Conservation (phyloP, 2,329 filamentous ascomycete species). For the Cryphonectria naterciae region DNA sequence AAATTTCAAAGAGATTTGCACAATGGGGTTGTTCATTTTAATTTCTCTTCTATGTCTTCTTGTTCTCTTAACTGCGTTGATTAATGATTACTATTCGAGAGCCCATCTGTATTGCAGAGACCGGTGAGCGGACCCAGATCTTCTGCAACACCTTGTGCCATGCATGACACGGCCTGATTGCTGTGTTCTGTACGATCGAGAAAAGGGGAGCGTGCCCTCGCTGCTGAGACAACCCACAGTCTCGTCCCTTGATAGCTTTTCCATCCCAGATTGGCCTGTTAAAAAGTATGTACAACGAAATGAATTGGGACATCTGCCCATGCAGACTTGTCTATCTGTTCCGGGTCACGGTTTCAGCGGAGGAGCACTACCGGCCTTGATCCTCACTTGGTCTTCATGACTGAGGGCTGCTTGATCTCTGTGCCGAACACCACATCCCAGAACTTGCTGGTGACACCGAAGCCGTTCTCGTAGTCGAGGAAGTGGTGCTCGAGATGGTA, state of each 20-base stretch:
- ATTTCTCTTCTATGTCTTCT: neutral
- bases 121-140: neutral
- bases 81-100: slow-evolving; percentile 26
- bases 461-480: slow-evolving; percentile 96
- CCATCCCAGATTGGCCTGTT: slow-evolving; percentile 12
- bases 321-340: slow-evolving; percentile 2
- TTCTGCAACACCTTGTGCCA: neutral
- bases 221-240: slow-evolving; percentile 2
- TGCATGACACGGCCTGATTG: neutral
- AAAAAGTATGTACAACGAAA: slow-evolving; percentile 26
- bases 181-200: slow-evolving; percentile 1
- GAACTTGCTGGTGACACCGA: slow-evolving; percentile 94
- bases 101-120: slow-evolving; percentile 14
- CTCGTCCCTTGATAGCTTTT: neutral
- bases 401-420: slow-evolving; percentile 58
- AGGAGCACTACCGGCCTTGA: neutral
- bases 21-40: neutral
- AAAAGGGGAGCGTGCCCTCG: neutral
- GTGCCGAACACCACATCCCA: slow-evolving; percentile 95
- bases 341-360: neutral
- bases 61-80: slow-evolving; percentile 7
- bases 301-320: slow-evolving; percentile 14
- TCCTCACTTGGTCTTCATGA: slow-evolving; percentile 42
- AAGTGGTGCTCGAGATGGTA: slow-evolving; percentile 98
- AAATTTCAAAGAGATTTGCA: neutral